A percentile compares a stretch with the other conserved stretches of the same genome.
Evolutionary conservation across 495 filamentous ascomycete species (phyloP).

Genomic region (Penicillium manginii): DNA sequence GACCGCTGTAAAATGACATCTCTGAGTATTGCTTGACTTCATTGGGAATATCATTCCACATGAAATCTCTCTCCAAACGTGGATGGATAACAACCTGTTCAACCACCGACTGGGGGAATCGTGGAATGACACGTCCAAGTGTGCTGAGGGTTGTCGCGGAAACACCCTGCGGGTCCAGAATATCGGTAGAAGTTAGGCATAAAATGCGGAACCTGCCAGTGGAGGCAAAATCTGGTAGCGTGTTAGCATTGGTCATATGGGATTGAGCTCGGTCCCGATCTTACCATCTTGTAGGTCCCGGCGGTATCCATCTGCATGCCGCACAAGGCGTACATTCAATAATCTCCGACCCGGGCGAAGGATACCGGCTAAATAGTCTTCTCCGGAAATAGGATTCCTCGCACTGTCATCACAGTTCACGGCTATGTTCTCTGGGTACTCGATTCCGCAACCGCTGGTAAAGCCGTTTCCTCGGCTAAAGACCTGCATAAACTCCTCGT

Average conservation of each 20-base stretch:
- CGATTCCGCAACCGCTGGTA: slow-evolving; percentile 50
- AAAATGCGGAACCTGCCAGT: slow-evolving; percentile 55
- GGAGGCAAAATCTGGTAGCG: slow-evolving; percentile 38
- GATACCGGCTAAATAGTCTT: slow-evolving; percentile 50
- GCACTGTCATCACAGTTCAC: slow-evolving; percentile 32
- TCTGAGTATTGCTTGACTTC: slow-evolving; percentile 61
- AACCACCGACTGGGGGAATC: slow-evolving; percentile 48
- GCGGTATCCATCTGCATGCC: slow-evolving; percentile 50
- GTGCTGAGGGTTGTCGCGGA: slow-evolving; percentile 36
- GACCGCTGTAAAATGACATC: slow-evolving; percentile 65
- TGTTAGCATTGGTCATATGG: not conserved
- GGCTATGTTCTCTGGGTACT: slow-evolving; percentile 47
- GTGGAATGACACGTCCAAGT: slow-evolving; percentile 48
- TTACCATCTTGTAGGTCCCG: slow-evolving; percentile 55
- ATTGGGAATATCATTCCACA: slow-evolving; percentile 61
- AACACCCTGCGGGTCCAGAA: slow-evolving; percentile 30
- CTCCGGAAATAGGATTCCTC: slow-evolving; percentile 37
- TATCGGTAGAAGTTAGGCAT: slow-evolving; percentile 40
- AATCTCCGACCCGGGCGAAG: slow-evolving; percentile 37
- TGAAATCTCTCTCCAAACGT: slow-evolving; percentile 49
- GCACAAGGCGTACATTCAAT: slow-evolving; percentile 39
- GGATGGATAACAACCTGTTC: slow-evolving; percentile 67
- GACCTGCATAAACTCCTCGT: slow-evolving; percentile 55
- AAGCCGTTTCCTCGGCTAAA: slow-evolving; percentile 52
- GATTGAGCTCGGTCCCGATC: not conserved